Evolutionary conservation across 75 land plant species (phyloP).

Genomic region (Cupressus sempervirens): DNA sequence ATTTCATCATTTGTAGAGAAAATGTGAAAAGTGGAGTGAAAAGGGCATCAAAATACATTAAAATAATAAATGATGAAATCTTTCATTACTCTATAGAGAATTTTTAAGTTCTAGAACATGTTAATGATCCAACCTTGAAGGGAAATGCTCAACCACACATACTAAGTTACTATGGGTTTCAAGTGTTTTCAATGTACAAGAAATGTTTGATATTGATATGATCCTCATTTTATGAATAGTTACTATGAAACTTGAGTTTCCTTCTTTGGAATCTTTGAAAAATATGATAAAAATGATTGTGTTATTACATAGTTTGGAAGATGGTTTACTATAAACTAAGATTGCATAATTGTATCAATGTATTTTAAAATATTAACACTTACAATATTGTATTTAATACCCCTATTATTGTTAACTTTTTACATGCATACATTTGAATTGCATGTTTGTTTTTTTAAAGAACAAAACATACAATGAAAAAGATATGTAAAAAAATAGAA

Average conservation of each 20-base stretch:
- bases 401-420: neutral
- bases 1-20: neutral
- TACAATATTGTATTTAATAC: neutral
- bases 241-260: neutral
- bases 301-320: neutral
- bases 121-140: neutral
- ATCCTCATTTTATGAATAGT: neutral
- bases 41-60: neutral
- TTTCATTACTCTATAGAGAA: neutral
- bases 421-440: neutral
- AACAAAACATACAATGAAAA: neutral
- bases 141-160: neutral
- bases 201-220: neutral
- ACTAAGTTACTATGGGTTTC: neutral
- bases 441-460: no score
- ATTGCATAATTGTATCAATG: neutral
- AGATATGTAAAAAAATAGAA: no score
- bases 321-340: neutral
- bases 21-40: neutral
- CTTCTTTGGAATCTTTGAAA: neutral
- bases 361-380: neutral
- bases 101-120: neutral
- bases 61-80: neutral
- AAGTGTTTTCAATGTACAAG: neutral
- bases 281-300: neutral